Percentiles rank a stretch among this genome's conserved stretches.
These are phyloP conservation scores for Geotrichum citri-aurantii DNA, from an alignment of 1,139 yeast species.

Conservation along the genomic window DNA sequence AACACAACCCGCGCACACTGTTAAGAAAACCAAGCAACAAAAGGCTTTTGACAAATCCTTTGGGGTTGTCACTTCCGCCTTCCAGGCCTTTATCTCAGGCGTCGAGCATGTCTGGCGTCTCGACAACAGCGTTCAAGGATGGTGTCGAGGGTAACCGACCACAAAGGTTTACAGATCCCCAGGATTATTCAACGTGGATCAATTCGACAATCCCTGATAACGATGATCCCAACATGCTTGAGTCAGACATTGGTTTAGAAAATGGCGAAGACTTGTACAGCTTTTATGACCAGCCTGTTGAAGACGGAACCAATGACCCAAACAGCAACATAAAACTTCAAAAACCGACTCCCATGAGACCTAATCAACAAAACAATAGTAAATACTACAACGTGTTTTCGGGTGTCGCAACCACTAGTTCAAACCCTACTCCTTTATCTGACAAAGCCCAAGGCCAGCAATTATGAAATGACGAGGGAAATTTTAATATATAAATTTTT, in stretches of 20 bases:
- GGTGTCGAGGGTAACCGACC: conserved; percentile 61
- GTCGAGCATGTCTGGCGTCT: conserved; percentile 58
- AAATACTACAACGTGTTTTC: not conserved
- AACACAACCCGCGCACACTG: not conserved
- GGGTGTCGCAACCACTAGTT: not conserved
- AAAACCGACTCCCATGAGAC: not conserved
- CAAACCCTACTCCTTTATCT: not conserved
- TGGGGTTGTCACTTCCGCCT: conserved; percentile 14
- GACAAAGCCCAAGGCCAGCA: not conserved
- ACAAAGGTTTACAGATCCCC: conserved; percentile 43
- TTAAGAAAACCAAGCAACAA: not conserved
- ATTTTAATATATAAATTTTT: no score
- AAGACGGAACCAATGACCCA: not conserved
- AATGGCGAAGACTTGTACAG: not conserved
- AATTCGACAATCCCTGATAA: conserved; percentile 19
- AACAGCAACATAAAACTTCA: not conserved
- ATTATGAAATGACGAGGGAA: no score
- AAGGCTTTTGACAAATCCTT: not conserved
- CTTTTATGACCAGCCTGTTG: not conserved
- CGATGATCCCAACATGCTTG: not conserved
- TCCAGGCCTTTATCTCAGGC: conserved; percentile 57
- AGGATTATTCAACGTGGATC: conserved; percentile 29
- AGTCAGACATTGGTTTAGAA: not conserved
- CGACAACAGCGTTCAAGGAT: conserved; percentile 68
- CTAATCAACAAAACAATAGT: not conserved